Base-by-base conservation (phyloP, 164 flowering plant species). In the Tetracentron sinense region DNA sequence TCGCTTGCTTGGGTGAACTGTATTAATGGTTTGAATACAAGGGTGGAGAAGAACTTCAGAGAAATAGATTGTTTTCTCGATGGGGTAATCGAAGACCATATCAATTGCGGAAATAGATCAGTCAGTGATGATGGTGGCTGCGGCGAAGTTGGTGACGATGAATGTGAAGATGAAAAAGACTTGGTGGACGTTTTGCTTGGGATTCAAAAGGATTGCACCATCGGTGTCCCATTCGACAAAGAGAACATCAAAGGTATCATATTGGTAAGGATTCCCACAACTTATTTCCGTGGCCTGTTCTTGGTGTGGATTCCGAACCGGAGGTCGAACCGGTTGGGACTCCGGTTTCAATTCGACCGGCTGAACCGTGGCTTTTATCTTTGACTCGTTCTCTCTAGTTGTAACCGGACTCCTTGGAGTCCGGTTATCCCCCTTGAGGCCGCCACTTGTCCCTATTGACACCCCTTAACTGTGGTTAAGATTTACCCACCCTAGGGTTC, bases 141-240 rank as follows among this genome's bases (percentile, higher is more conserved):
- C n/a, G n/a, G n/a, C n/a, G n/a, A n/a, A 22, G 7, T 25, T 14
- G 30, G 48, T 38, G 14, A 8, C 15, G 44, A 4, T 20, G 52
- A 21, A 2, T 52, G 27, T 0, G 59, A 56, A 25, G 53, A 42
- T 4, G 17, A 28, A 30, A 65, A 69, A 22, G 74, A 73, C 58
- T 65, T 84, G 54, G 63, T 81, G 15, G 75, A 71, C 42, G 70
- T 79, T 56, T 58, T 81, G 46, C 78, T 73, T 49, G 52, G 68
- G 23, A 58, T 70, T 64, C 68, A 56, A 58, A 61, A 64, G 22
- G 62, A 70, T 2, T 42, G 35, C 27, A 25, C 56, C 5, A 19
- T 27, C 33, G 33, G 58, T 26, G 42, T 60, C 55, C 63, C 47
- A 0, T 25, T 66, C 17, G 35, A 72, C 3, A 61, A 63, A 35